A percentile compares a stretch with the other conserved stretches of the same genome.
These are phyloP conservation scores for Dichotomopilus funicola DNA, from an alignment of 2,329 filamentous ascomycete genomes.

Conservation along the genomic window DNA sequence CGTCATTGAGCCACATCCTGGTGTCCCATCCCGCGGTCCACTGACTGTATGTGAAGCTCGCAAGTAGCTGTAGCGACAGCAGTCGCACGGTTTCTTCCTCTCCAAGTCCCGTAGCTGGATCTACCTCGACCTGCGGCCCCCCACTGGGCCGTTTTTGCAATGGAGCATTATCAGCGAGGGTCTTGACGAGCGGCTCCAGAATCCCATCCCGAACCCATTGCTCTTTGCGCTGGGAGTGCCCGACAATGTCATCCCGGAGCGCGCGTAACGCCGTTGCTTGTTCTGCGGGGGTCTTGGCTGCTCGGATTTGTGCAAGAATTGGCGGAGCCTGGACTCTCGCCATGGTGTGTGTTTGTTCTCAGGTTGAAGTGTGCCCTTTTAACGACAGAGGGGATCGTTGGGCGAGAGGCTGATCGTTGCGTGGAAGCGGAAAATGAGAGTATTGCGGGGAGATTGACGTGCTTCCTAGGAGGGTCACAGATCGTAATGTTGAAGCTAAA, in stretches of 20 bases:
- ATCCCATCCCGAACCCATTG: conserved; percentile 65
- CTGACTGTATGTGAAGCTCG: conserved; percentile 77
- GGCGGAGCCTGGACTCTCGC: conserved; percentile 46
- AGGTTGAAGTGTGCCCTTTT: neutral
- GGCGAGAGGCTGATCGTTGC: neutral
- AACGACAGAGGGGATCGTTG: neutral
- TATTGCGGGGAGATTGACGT: too few species aligned
- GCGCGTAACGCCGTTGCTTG: conserved; percentile 57
- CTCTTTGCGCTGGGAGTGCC: conserved; percentile 82
- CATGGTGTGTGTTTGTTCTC: conserved; percentile 35
- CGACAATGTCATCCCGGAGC: conserved; percentile 85
- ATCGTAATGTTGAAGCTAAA: too few species aligned
- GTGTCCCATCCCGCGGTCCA: neutral
- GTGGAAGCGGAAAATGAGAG: too few species aligned
- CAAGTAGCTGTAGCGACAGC: conserved; percentile 77
- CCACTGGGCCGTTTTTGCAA: conserved; percentile 32
- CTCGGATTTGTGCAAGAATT: conserved; percentile 51
- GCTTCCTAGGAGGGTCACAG: too few species aligned
- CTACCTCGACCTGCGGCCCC: conserved; percentile 33
- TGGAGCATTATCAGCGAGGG: conserved; percentile 33
- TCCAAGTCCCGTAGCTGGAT: conserved; percentile 37
- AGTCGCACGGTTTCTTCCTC: conserved; percentile 63
- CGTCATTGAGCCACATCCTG: neutral
- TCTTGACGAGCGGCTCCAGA: conserved; percentile 50
- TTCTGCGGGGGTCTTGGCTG: conserved; percentile 44